Evolutionary conservation across 116 monocot species (phyloP), one percentile per base, ranked within the genome.

Genomic region (Posidonia oceanica): DNA sequence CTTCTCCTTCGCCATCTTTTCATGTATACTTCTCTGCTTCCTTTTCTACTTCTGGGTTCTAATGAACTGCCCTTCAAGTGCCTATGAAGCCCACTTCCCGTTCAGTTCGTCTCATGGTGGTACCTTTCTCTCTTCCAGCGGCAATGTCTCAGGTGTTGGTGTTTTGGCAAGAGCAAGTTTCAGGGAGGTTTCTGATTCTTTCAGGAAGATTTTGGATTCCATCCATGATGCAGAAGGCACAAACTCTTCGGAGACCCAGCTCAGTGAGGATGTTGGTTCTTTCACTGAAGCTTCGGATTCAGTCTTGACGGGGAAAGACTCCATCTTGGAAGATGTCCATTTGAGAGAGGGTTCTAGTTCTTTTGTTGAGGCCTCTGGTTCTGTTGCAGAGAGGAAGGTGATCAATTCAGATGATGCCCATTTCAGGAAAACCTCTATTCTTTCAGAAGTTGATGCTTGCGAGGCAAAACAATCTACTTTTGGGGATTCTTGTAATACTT

Each of bases 1-100:
- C 21, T 63, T 76, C 76, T 76, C 13, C 52, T 62, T 54, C 69
- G 29, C 76, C 5, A 3, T 63, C 52, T 8, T 36, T 42, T 54
- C 63, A 0, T 69, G 53, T 23, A 7, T 36, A 5, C 15, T 69
- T 18, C 3, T 69, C 40, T 69, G 52, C 48, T 59, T 67, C 42
- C 3, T 75, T 39, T 36, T 75, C 38, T 68, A 57, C 36, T 38
- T 15, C 44, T 66, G 65, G 74, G 65, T 52, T 42, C 42, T 66
- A 44, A 8, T 11, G 12, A 29, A 20, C 66, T 74, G 40, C 64
- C 38, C 66, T 18, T 36, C 40, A 3, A 39, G 39, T 40, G 4
- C 18, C 42, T 36, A 7, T 6, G 66, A 42, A n/a, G 16, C 51
- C 68, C n/a, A 61, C 40, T 20, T 69, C 61, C 68, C 12, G 36